A percentile compares a stretch with the other conserved stretches of the same genome.
Evolutionary conservation across 2,329 filamentous ascomycete species (phyloP).

Genomic region (Penicillium occitanis): DNA sequence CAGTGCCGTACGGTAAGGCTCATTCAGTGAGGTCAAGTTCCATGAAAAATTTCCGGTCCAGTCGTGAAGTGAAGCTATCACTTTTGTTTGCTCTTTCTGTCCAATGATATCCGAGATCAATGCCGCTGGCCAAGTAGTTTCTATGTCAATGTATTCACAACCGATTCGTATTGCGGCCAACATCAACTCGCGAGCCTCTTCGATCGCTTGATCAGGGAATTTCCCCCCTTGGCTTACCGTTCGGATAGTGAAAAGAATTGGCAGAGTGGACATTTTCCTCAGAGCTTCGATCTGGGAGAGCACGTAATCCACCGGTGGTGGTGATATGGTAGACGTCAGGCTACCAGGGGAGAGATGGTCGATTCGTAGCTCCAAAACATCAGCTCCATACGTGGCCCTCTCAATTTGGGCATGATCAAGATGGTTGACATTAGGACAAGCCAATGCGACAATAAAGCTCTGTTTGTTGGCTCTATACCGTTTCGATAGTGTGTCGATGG

Average conservation of each 20-base stretch:
- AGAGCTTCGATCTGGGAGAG: not conserved
- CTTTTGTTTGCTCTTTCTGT: not conserved
- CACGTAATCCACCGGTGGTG: not conserved
- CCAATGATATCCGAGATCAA: not conserved
- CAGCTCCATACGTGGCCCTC: slow-evolving; percentile 3
- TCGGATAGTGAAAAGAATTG: slow-evolving; percentile 9
- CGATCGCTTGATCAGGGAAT: not conserved
- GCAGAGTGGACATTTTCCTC: not conserved
- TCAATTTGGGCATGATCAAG: not conserved
- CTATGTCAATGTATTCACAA: slow-evolving; percentile 11
- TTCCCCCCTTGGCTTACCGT: slow-evolving; percentile 3
- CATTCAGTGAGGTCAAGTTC: not conserved
- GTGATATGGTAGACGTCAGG: not conserved
- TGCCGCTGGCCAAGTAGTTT: slow-evolving; percentile 3
- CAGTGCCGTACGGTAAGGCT: not conserved
- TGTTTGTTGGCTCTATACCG: not conserved
- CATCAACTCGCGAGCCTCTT: slow-evolving; percentile 7
- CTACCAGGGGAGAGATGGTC: not conserved
- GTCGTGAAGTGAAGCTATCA: slow-evolving; percentile 6
- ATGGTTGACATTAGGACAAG: not conserved
- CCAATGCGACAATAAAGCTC: slow-evolving; percentile 2
- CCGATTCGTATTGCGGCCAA: not conserved
- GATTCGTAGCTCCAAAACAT: slow-evolving; percentile 6
- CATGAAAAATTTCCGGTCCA: slow-evolving; percentile 1
- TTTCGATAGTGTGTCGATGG: not conserved